Evolutionary conservation across 306 rosid genomes (phyloP).

Genomic region (Prinsepia uniflora): DNA sequence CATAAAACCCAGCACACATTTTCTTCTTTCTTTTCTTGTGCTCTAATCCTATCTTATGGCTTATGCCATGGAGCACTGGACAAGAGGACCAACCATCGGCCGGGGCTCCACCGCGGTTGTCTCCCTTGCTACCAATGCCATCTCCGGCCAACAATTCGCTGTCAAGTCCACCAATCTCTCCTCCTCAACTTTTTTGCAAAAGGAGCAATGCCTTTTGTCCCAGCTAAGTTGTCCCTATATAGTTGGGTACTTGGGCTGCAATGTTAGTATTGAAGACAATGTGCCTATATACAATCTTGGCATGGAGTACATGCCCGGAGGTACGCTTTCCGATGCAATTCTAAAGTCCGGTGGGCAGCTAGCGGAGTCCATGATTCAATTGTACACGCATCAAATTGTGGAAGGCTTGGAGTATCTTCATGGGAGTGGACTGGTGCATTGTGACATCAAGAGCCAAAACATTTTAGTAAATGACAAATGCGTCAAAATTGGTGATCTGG

Average conservation of each 20-base stretch:
- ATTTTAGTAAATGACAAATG: constrained; percentile 31
- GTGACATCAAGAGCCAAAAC: constrained; percentile 55
- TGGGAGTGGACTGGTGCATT: constrained; percentile 37
- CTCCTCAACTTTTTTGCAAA: constrained; percentile 26
- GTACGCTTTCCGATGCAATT: constrained; percentile 42
- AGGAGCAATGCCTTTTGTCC: constrained; percentile 38
- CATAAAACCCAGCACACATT: not conserved
- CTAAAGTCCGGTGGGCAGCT: constrained; percentile 26
- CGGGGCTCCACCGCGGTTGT: constrained; percentile 50
- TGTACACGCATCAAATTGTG: constrained; percentile 39
- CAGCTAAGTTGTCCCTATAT: constrained; percentile 30
- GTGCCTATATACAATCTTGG: constrained; percentile 32
- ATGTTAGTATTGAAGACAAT: constrained; percentile 14
- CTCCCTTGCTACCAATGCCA: constrained; percentile 22
- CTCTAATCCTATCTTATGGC: not conserved
- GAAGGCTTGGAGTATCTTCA: constrained; percentile 49
- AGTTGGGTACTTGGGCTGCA: constrained; percentile 37
- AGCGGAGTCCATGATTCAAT: constrained; percentile 30
- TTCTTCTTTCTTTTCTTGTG: not conserved
- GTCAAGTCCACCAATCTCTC: constrained; percentile 43
- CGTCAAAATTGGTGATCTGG: constrained; percentile 49
- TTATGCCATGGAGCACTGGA: constrained; percentile 37
- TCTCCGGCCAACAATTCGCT: constrained; percentile 31
- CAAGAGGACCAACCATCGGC: constrained; percentile 42
- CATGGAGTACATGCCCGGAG: constrained; percentile 46